Percentiles rank a stretch among this genome's conserved stretches.
These are phyloP conservation scores for Geranium incanum DNA, from an alignment of 441 rosid species.

Conservation along the genomic window DNA sequence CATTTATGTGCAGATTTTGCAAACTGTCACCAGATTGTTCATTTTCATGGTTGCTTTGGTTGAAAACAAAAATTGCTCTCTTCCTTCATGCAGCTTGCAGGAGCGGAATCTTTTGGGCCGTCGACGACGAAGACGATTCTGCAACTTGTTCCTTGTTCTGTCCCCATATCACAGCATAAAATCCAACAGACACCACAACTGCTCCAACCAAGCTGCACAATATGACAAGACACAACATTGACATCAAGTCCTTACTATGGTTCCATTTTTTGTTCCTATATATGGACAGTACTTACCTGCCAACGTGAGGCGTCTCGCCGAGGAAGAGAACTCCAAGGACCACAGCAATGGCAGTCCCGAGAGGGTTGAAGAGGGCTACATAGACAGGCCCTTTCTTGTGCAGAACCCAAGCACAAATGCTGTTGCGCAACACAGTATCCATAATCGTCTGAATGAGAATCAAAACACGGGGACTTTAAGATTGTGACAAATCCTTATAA, in stretches of 20 bases:
- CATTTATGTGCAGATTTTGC: too few species aligned
- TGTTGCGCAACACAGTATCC: constrained; percentile 30
- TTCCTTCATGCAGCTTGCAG: constrained; percentile 12
- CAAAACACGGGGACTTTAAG: neutral
- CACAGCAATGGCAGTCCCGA: constrained; percentile 38
- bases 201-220: constrained; percentile 4
- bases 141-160: neutral
- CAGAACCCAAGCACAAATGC: constrained; percentile 36
- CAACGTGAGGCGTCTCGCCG: constrained; percentile 34
- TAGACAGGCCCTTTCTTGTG: constrained; percentile 36
- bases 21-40: too few species aligned
- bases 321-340: constrained; percentile 31
- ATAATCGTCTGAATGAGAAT: constrained; percentile 29
- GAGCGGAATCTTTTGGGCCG: constrained; percentile 18
- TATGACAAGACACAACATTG: neutral
- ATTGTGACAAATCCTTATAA: too few species aligned
- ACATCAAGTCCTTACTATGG: too few species aligned
- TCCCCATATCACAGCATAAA: constrained; percentile 2
- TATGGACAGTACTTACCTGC: constrained; percentile 5
- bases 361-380: constrained; percentile 44
- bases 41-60: too few species aligned
- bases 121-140: neutral
- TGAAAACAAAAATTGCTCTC: too few species aligned
- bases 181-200: neutral
- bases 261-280: too few species aligned